Percentiles rank a stretch among this genome's conserved stretches.
phyloP scores from a whole-genome alignment of 495 filamentous ascomycete genomes.

The Elasticomyces elasticus region DNA sequence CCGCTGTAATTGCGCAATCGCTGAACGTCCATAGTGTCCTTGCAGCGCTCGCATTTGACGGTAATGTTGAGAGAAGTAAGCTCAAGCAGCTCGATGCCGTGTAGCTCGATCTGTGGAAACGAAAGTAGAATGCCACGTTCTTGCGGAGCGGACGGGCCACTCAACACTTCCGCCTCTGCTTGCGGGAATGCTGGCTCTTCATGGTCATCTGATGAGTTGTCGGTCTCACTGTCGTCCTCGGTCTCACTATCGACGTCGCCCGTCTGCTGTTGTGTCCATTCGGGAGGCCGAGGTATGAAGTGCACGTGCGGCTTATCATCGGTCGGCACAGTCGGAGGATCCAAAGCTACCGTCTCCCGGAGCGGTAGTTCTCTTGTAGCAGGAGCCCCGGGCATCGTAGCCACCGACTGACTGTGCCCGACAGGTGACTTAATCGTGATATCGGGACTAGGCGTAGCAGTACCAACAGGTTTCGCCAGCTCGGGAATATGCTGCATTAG shows the following conservation, averaged over 20 bases:
- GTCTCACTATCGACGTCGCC: constrained; percentile 14
- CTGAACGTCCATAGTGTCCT: constrained; percentile 60
- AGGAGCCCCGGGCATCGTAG: too few relatives aligned
- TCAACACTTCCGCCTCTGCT: constrained; percentile 26
- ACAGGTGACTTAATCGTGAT: background rate
- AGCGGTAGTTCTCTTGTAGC: background rate
- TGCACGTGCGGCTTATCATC: constrained; percentile 46
- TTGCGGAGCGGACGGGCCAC: constrained; percentile 23
- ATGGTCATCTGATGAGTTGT: constrained; percentile 39
- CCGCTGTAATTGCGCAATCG: constrained; percentile 45
- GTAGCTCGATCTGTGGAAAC: constrained; percentile 71
- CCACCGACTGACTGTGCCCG: too few relatives aligned
- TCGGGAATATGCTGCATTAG: constrained; percentile 62
- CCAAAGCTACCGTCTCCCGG: background rate
- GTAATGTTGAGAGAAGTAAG: constrained; percentile 57
- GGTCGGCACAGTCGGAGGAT: background rate
- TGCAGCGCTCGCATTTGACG: constrained; percentile 79
- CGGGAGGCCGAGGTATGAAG: constrained; percentile 70
- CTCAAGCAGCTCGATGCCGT: constrained; percentile 74
- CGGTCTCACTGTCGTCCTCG: constrained; percentile 28
- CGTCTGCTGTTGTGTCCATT: constrained; percentile 48
- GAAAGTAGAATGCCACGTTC: constrained; percentile 67
- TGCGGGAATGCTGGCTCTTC: constrained; percentile 28
- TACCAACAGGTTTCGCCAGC: constrained; percentile 38
- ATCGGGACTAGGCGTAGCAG: background rate